phyloP scores from a whole-genome alignment of 805 yeast species.

The Wickerhamiella nectarea region DNA sequence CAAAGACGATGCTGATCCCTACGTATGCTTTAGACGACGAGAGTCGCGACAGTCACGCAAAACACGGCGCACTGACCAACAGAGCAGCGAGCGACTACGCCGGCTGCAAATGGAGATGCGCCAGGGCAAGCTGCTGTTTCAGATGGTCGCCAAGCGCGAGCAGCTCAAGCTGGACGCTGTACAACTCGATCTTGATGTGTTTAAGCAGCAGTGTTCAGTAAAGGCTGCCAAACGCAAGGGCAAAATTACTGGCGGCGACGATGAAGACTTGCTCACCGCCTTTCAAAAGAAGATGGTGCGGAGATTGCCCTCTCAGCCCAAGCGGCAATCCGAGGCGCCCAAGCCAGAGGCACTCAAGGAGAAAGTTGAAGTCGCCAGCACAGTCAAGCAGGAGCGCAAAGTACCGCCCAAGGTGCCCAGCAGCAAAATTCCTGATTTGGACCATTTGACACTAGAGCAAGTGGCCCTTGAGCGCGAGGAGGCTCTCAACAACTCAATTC shows the following conservation, averaged over 20 bases:
- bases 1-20: constrained; percentile 72
- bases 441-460: constrained; percentile 65
- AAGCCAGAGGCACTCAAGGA: constrained; percentile 8
- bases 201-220: constrained; percentile 56
- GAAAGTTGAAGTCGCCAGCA: constrained; percentile 20
- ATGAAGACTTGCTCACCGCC: constrained; percentile 54
- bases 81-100: constrained; percentile 73
- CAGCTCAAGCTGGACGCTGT: constrained; percentile 45
- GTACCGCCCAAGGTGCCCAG: constrained; percentile 73
- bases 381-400: constrained; percentile 12
- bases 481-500: constrained; percentile 70
- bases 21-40: constrained; percentile 87
- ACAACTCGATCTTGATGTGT: constrained; percentile 50
- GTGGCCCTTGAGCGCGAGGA: constrained; percentile 62
- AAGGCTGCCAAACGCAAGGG: constrained; percentile 62
- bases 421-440: constrained; percentile 87
- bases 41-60: constrained; percentile 92
- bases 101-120: constrained; percentile 61
- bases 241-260: constrained; percentile 73
- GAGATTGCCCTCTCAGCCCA: constrained; percentile 1
- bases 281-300: constrained; percentile 16
- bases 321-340: constrained; percentile 3
- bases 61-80: constrained; percentile 86
- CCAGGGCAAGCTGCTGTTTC: constrained; percentile 55
- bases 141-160: constrained; percentile 65